A percentile compares a stretch with the other conserved stretches of the same genome.
Evolutionary conservation across 305 asterid genomes (phyloP).

Genomic region (Solanum hybrid): DNA sequence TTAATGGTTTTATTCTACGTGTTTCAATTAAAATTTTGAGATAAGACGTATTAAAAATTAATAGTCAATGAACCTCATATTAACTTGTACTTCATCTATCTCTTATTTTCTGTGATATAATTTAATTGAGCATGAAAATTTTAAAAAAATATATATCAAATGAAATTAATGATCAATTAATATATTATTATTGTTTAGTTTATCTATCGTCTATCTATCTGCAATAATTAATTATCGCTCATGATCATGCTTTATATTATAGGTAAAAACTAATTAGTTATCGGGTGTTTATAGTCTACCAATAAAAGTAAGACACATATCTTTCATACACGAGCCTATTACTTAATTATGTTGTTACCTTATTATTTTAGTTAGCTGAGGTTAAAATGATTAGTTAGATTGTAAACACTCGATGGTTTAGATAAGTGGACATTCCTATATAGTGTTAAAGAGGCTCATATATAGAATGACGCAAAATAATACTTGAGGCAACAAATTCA

Average conservation of each 20-base stretch:
- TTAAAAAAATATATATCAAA: not conserved
- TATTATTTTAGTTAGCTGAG: not conserved
- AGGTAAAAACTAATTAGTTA: not conserved
- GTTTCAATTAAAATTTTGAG: not conserved
- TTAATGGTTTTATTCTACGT: not conserved
- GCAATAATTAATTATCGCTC: not conserved
- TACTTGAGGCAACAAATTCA: not conserved
- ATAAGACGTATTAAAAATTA: not conserved
- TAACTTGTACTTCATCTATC: not conserved
- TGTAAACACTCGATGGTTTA: not conserved
- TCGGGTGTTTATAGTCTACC: not conserved
- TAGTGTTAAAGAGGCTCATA: not conserved
- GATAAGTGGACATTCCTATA: not conserved
- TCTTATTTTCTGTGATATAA: not conserved
- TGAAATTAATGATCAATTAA: not conserved
- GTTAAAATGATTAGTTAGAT: not conserved
- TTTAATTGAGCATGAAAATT: not conserved
- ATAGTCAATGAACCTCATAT: not conserved
- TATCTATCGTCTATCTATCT: not conserved
- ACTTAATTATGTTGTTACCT: not conserved
- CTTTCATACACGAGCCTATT: not conserved
- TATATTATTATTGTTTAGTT: not conserved
- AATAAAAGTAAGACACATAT: not conserved
- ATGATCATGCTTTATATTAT: not conserved
- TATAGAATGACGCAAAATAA: not conserved